Evolutionary conservation across 345 rosid genomes (phyloP), one percentile per base, ranked within the genome.

Genomic region (Durio zibethinus): DNA sequence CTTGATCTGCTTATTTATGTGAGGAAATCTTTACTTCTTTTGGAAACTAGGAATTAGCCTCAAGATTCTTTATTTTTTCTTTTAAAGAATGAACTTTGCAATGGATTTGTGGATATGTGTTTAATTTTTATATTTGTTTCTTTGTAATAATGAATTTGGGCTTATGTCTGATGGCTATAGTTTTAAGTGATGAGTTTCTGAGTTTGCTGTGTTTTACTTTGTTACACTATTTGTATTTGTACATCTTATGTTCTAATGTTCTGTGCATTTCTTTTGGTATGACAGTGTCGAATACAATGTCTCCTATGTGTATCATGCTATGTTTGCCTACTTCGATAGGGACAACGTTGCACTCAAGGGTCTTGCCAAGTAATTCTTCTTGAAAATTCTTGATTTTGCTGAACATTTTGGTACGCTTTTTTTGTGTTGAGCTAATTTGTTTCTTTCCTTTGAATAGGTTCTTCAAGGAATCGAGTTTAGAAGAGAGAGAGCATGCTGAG

Each of bases 401-500:
- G 31, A 48, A 21, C 43, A 4, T 45, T 7, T 42, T 35, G 11
- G n/a, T 65, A 5, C 10, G 1, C 33, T 1, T 38, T 29, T 78
- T 60, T 10, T 10, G 8, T 72, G 20, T 76, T 9, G 54, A 15
- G 35, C 57, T 75, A 6, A 48, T 4, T 47, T 23, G 2, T 42
- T n/a, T 23, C 25, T 81, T 52, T 76, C 16, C 53, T 56, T 43
- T 80, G 68, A 14, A 59, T 67, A 94, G 98, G 69, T 97, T 97
- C 80, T 94, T 94, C 70, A 93, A 94, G 87, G 99, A 94, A 66
- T 94, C 98, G 1, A 94, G 98, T 80, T 77, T 79, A 38, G 99
- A 97, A 83, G 99, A 94, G 83, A 90, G 98, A 79, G 94, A 86
- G 53, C 99, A 97, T 47, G 99, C 99, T 75, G 98, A 97, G 85